Evolutionary conservation across 805 yeast genomes (phyloP).

Genomic region (Candida ovalis): DNA sequence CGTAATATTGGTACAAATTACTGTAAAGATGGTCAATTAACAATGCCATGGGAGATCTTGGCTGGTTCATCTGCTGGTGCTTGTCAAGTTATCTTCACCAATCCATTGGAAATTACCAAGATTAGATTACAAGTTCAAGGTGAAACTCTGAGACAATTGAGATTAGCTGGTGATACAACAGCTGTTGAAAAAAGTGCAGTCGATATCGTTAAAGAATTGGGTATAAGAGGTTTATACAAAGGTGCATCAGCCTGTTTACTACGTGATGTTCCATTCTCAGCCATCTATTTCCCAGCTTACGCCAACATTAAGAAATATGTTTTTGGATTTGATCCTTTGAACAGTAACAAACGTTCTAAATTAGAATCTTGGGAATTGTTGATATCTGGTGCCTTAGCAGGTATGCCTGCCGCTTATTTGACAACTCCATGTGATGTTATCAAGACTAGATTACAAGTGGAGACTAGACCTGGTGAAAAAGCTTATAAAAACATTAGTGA

Average conservation of each 20-base stretch:
- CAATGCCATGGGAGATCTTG: constrained; percentile 60
- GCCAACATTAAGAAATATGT: constrained; percentile 84
- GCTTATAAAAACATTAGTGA: constrained; percentile 73
- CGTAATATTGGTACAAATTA: constrained; percentile 62
- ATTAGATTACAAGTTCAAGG: constrained; percentile 95
- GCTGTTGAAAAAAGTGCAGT: constrained; percentile 52
- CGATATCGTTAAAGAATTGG: constrained; percentile 72
- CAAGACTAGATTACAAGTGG: constrained; percentile 90
- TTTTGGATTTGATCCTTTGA: constrained; percentile 77
- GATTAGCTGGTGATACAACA: constrained; percentile 24
- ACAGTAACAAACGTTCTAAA: constrained; percentile 51
- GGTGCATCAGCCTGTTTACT: constrained; percentile 89
- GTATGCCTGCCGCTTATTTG: constrained; percentile 95
- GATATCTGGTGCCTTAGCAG: constrained; percentile 89
- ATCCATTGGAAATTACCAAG: constrained; percentile 93
- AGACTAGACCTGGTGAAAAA: constrained; percentile 70
- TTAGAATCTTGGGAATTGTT: constrained; percentile 82
- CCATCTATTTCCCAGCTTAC: constrained; percentile 95
- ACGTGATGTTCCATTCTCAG: constrained; percentile 95
- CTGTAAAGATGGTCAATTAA: constrained; percentile 45
- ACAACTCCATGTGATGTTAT: constrained; percentile 98
- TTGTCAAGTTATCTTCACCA: constrained; percentile 93
- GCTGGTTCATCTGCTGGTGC: constrained; percentile 97
- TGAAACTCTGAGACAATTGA: constrained; percentile 43
- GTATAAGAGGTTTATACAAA: constrained; percentile 80